These are phyloP conservation scores for Penicillium soppii DNA, from an alignment of 495 filamentous ascomycete genomes.

Conservation along the genomic window DNA sequence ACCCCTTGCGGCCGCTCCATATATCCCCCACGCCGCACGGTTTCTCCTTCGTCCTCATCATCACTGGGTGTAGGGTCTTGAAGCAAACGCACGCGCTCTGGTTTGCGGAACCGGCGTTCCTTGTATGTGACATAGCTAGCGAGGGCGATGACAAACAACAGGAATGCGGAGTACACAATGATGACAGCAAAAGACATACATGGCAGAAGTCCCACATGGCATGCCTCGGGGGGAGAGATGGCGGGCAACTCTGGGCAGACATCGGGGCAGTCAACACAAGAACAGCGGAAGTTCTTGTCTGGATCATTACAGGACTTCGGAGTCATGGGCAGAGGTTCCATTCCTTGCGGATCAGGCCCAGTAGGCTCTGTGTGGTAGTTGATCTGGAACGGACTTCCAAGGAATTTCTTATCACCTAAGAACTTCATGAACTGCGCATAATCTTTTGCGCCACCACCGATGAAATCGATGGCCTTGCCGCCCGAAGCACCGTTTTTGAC, in stretches of 20 bases:
- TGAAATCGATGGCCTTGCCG: conserved; percentile 87
- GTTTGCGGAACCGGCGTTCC: conserved; percentile 68
- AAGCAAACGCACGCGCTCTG: conserved; percentile 78
- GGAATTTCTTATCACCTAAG: conserved; percentile 83
- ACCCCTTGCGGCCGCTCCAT: conserved; percentile 64
- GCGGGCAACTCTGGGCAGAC: conserved; percentile 80
- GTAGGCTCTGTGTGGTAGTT: conserved; percentile 71
- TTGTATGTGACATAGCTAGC: conserved; percentile 73
- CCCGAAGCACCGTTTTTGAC: conserved; percentile 96
- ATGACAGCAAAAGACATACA: conserved; percentile 92
- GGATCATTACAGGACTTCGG: conserved; percentile 86
- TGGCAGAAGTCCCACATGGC: conserved; percentile 80
- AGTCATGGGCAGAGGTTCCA: conserved; percentile 62
- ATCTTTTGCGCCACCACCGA: conserved; percentile 92
- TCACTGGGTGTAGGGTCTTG: conserved; percentile 82
- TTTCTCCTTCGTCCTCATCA: conserved; percentile 79
- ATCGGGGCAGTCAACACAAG: conserved; percentile 87
- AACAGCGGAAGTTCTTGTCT: conserved; percentile 81
- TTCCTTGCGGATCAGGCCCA: conserved; percentile 51
- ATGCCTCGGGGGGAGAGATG: conserved; percentile 63
- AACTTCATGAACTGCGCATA: conserved; percentile 83
- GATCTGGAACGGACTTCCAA: conserved; percentile 95
- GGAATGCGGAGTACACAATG: conserved; percentile 73
- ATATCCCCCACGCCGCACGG: conserved; percentile 68
- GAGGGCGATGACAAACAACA: conserved; percentile 65